These are phyloP conservation scores for Porphyridium purpureum DNA, from an alignment of 23 red algal species.

Conservation along the genomic window DNA sequence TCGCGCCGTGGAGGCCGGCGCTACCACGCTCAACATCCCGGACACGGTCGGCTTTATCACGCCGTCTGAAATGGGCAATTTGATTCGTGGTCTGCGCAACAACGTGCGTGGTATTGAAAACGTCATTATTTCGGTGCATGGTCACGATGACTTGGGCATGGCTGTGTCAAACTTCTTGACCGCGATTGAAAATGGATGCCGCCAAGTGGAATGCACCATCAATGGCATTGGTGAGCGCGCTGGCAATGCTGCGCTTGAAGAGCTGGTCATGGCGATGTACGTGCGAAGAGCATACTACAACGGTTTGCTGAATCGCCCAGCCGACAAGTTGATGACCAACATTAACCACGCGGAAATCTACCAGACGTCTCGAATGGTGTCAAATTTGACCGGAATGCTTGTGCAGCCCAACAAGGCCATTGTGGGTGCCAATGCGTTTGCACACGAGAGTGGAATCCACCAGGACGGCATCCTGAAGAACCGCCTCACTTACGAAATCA, in stretches of 20 bases:
- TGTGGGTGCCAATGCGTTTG: conserved; percentile 96
- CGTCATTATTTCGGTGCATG: conserved; percentile 89
- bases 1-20: conserved; percentile 73
- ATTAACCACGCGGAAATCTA: conserved; percentile 71
- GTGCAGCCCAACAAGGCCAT: conserved; percentile 98
- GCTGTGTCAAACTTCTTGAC: conserved; percentile 92
- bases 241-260: conserved; percentile 93
- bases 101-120: conserved; percentile 65
- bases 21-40: conserved; percentile 94
- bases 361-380: conserved; percentile 81
- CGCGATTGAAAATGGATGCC: conserved; percentile 64
- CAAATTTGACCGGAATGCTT: conserved; percentile 82
- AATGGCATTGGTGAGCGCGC: conserved; percentile 99
- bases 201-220: conserved; percentile 95
- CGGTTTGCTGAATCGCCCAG: conserved; percentile 13
- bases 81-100: conserved; percentile 53
- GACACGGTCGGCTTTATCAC: conserved; percentile 96
- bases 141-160: conserved; percentile 98
- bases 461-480: conserved; percentile 96
- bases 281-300: conserved; percentile 83
- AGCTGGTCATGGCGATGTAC: conserved; percentile 93
- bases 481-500: conserved; percentile 86
- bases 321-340: conserved; percentile 44
- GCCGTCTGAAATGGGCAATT: conserved; percentile 42
- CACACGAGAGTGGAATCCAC: conserved; percentile 94